Evolutionary conservation across 352 stramenopile genomes (phyloP).

Genomic region (Pilasporangium apinafurcum): DNA sequence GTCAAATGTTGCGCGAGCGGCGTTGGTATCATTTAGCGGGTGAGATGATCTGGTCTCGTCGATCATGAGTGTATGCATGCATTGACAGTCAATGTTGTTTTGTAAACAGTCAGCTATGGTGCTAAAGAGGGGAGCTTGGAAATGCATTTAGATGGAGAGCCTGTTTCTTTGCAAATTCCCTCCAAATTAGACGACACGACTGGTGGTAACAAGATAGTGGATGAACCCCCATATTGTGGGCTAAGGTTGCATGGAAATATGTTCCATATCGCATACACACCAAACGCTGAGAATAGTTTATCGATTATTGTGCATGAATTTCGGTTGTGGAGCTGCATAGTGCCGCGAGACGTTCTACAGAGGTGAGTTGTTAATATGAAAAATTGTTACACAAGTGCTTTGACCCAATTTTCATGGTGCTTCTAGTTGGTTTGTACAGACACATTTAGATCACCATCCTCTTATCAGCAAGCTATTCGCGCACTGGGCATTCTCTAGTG

Average conservation of each 20-base stretch:
- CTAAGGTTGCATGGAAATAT: not conserved
- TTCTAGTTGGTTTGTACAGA: too few relatives aligned
- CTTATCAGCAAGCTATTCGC: not conserved
- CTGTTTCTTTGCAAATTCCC: not conserved
- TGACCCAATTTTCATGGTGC: not conserved
- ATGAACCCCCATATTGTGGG: not conserved
- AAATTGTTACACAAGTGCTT: not conserved
- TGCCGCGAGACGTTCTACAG: not conserved
- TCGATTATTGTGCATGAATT: slow-evolving; percentile 9
- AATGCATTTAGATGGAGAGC: slow-evolving; percentile 2
- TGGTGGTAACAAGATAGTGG: too few relatives aligned
- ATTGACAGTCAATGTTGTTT: not conserved
- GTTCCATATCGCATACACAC: not conserved
- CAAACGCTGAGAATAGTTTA: not conserved
- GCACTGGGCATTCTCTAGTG: slow-evolving; percentile 9
- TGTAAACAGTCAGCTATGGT: not conserved
- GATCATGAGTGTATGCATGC: too few relatives aligned
- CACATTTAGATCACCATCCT: slow-evolving; percentile 1
- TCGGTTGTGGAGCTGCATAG: slow-evolving; percentile 5
- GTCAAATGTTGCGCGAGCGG: not conserved
- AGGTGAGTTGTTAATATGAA: not conserved
- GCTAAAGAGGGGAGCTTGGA: not conserved
- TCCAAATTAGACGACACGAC: too few relatives aligned
- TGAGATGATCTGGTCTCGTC: not conserved
- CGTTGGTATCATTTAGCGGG: slow-evolving; percentile 12